Conservation (phyloP, 352 stramenopile species). For the Thalassiosira livingstoniorum region DNA sequence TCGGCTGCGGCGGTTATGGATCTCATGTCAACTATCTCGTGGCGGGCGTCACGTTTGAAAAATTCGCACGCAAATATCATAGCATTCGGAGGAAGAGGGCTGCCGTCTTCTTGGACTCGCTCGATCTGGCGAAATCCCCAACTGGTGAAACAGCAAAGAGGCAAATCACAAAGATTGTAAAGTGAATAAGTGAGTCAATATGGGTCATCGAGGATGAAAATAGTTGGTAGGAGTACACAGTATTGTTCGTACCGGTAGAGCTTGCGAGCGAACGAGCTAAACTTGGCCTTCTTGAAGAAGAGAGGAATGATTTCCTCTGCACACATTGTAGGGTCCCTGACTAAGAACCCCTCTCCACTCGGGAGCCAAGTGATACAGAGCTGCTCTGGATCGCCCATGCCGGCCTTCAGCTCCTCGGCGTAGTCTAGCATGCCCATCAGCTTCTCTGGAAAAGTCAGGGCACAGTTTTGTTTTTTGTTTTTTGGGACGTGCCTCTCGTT, state of each 20-base stretch:
- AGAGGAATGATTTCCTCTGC: constrained; percentile 27
- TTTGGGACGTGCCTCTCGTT: constrained; percentile 29
- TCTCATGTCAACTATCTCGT: constrained; percentile 34
- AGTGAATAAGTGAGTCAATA: too few relatives aligned
- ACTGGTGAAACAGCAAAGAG: neutral
- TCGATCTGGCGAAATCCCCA: constrained; percentile 7
- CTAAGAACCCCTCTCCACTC: constrained; percentile 38
- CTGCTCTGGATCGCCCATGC: constrained; percentile 12
- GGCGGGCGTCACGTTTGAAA: constrained; percentile 41
- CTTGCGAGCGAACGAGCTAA: constrained; percentile 48
- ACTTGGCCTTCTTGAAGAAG: constrained; percentile 48
- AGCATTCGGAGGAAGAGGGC: neutral
- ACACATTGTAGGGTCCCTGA: constrained; percentile 28
- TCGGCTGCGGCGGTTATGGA: constrained; percentile 26
- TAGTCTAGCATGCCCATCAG: constrained; percentile 73
- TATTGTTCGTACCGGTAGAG: constrained; percentile 44
- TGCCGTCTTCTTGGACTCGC: neutral
- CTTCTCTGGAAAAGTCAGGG: constrained; percentile 24
- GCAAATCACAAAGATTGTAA: too few relatives aligned
- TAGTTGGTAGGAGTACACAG: too few relatives aligned
- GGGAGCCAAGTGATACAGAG: constrained; percentile 57
- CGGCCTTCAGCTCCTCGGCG: constrained; percentile 34
- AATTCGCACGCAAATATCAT: constrained; percentile 41
- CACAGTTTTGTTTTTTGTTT: neutral
- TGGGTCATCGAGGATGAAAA: too few relatives aligned